phyloP scores from a whole-genome alignment of 768 basidiomycete genomes.

The Leccinum imitatum region DNA sequence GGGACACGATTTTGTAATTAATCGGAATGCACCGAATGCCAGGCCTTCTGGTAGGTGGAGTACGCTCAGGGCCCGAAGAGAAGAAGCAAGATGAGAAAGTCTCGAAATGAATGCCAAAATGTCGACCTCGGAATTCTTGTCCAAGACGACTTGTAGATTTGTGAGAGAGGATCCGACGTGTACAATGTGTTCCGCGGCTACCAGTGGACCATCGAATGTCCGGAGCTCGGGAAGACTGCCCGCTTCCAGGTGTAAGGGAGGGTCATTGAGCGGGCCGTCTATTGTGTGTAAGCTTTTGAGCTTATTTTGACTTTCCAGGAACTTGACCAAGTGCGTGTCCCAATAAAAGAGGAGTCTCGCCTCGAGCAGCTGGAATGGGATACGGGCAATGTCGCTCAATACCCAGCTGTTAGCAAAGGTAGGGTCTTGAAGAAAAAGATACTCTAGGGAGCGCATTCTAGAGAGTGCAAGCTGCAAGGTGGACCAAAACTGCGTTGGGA shows the following conservation, averaged over 20 bases:
- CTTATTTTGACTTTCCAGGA: conserved; percentile 47
- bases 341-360: conserved; percentile 49
- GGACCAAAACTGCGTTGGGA: conserved; percentile 43
- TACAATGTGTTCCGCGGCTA: conserved; percentile 41
- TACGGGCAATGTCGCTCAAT: conserved; percentile 38
- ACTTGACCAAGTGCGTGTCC: conserved; percentile 46
- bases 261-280: conserved; percentile 26
- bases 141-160: conserved; percentile 45
- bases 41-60: conserved; percentile 36
- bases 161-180: conserved; percentile 37
- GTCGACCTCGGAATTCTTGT: conserved; percentile 35
- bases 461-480: conserved; percentile 43
- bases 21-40: conserved; percentile 29
- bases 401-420: conserved; percentile 44
- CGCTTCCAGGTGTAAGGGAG: conserved; percentile 25
- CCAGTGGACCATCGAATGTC: conserved; percentile 45
- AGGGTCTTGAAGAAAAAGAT: conserved; percentile 43
- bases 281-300: conserved; percentile 39
- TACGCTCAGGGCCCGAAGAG: conserved; percentile 38
- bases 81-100: conserved; percentile 28
- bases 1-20: conserved; percentile 35
- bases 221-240: conserved; percentile 42
- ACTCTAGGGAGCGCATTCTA: conserved; percentile 44
- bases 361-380: conserved; percentile 49
- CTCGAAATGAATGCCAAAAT: conserved; percentile 34